Percentiles rank a stretch among this genome's conserved stretches.
Evolutionary conservation across 2,329 filamentous ascomycete species (phyloP).

Genomic region (Xylariaceae sp.): DNA sequence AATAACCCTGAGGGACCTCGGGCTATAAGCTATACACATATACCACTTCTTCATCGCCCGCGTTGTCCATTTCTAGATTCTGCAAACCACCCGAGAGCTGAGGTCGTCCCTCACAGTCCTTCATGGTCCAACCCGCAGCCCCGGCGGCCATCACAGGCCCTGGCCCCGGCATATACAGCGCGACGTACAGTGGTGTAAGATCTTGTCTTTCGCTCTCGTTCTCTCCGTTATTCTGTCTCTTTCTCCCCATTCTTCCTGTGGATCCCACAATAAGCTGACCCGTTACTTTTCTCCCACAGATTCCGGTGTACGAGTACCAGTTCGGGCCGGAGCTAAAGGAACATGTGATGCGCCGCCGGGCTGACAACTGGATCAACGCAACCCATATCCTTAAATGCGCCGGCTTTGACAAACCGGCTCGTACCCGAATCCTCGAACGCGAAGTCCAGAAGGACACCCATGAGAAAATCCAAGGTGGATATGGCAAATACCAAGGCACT

Average conservation of each 20-base stretch:
- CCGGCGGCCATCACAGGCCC: slow-evolving; percentile 34
- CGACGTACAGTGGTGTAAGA: slow-evolving; percentile 66
- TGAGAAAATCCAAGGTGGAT: slow-evolving; percentile 97
- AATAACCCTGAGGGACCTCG: no score
- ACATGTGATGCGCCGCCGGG: slow-evolving; percentile 92
- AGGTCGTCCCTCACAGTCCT: no score
- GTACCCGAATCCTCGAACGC: slow-evolving; percentile 90
- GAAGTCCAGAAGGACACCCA: slow-evolving; percentile 96
- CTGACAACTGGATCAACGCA: slow-evolving; percentile 98
- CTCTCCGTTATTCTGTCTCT: slow-evolving; percentile 1
- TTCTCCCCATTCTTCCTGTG: neutral
- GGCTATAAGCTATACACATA: no score
- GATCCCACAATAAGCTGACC: neutral
- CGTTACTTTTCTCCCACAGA: slow-evolving; percentile 46
- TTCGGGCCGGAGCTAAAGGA: slow-evolving; percentile 72
- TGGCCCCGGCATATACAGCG: slow-evolving; percentile 58
- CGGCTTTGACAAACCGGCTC: slow-evolving; percentile 92
- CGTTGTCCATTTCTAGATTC: no score
- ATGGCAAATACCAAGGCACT: slow-evolving; percentile 98
- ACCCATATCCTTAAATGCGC: slow-evolving; percentile 97
- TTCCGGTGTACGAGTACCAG: slow-evolving; percentile 92
- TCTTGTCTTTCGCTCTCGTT: slow-evolving; percentile 4
- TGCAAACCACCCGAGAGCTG: no score
- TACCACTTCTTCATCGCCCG: no score
- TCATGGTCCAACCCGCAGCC: slow-evolving; percentile 15